Percentiles rank a stretch among this genome's conserved stretches.
These are phyloP conservation scores for Isatis tinctoria DNA, from an alignment of 345 rosid species.

Conservation along the genomic window DNA sequence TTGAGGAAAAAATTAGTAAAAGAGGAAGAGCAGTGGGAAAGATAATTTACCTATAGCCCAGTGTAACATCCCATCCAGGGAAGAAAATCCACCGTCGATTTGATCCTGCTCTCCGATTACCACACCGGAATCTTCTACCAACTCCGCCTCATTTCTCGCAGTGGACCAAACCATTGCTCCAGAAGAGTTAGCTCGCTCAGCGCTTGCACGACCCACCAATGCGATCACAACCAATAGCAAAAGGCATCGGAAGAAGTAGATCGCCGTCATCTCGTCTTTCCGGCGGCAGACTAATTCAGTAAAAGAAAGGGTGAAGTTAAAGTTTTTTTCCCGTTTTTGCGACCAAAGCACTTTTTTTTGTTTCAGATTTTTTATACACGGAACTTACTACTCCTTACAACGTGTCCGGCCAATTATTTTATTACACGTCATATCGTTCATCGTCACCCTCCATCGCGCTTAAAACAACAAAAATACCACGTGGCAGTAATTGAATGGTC, in stretches of 20 bases:
- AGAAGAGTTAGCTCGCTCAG: constrained; percentile 46
- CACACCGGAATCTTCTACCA: constrained; percentile 41
- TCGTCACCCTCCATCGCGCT: not conserved
- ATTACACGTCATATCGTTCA: constrained; percentile 17
- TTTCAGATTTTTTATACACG: constrained; percentile 13
- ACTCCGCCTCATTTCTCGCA: constrained; percentile 57
- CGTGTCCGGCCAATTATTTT: constrained; percentile 22
- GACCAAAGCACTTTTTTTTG: not conserved
- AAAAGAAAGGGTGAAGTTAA: too few relatives aligned
- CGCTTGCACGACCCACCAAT: constrained; percentile 7
- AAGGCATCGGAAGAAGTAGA: not conserved
- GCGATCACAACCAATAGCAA: constrained; percentile 12
- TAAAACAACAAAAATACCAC: not conserved
- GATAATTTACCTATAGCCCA: constrained; percentile 79
- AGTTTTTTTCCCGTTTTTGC: constrained; percentile 6
- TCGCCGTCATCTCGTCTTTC: constrained; percentile 4
- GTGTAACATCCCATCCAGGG: constrained; percentile 87
- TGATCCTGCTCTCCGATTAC: constrained; percentile 46
- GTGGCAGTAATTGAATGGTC: not conserved
- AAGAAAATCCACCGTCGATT: constrained; percentile 85
- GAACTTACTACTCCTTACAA: not conserved
- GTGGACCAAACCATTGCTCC: constrained; percentile 60
- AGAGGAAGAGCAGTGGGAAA: not conserved
- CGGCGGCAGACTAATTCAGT: constrained; percentile 7
- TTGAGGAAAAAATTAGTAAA: not conserved